A percentile compares a stretch with the other conserved stretches of the same genome.
These are phyloP conservation scores for Metschnikowia matae DNA, from an alignment of 805 yeast genomes.

Conservation along the genomic window DNA sequence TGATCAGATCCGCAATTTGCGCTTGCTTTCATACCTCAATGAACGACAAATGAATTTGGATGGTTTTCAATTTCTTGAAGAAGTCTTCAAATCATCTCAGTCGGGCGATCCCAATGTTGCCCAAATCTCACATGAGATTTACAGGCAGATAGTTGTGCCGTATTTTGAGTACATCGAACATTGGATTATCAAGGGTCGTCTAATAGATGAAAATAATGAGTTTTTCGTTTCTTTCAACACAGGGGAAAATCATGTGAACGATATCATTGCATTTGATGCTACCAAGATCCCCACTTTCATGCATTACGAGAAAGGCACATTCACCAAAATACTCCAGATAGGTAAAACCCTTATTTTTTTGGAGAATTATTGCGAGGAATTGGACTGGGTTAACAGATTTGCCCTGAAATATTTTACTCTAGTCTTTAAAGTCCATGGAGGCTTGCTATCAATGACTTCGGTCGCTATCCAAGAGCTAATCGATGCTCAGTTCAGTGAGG, in stretches of 20 bases:
- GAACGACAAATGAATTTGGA: conserved; percentile 26
- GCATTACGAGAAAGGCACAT: conserved; percentile 26
- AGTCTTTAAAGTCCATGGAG: conserved; percentile 29
- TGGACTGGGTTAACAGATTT: conserved; percentile 55
- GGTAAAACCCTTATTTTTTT: conserved; percentile 73
- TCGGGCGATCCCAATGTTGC: conserved; percentile 63
- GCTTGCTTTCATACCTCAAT: conserved; percentile 50
- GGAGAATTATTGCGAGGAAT: conserved; percentile 60
- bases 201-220: conserved; percentile 51
- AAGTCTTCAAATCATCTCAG: conserved; percentile 45
- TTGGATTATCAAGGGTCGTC: conserved; percentile 70
- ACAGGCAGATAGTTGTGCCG: conserved; percentile 48
- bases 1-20: conserved; percentile 51
- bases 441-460: conserved; percentile 31
- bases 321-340: conserved; percentile 51
- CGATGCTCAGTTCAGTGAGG: conserved; percentile 46
- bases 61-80: conserved; percentile 53
- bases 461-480: conserved; percentile 33
- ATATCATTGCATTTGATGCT: conserved; percentile 28
- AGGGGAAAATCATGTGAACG: conserved; percentile 28
- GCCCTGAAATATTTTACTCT: conserved; percentile 30
- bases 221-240: conserved; percentile 52
- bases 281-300: conserved; percentile 46
- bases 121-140: conserved; percentile 40
- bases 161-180: conserved; percentile 54